Percentiles rank a stretch among this genome's conserved stretches.
Evolutionary conservation across 2,329 filamentous ascomycete genomes (phyloP).

Genomic region (Lachnellula cervina): DNA sequence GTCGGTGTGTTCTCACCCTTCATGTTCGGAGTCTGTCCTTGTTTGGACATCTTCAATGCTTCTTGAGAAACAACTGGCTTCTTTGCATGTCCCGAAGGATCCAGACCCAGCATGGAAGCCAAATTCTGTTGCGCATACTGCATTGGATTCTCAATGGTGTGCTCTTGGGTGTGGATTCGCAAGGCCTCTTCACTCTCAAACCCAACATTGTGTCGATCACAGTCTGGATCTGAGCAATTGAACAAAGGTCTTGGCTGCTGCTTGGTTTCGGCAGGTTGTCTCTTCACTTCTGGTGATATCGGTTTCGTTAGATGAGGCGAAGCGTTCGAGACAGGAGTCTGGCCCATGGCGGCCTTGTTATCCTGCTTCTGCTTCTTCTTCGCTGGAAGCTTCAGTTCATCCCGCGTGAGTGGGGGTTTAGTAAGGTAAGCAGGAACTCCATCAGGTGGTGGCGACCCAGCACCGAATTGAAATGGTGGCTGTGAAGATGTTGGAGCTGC

Average conservation of each 20-base stretch:
- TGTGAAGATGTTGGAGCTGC: slow-evolving; percentile 54
- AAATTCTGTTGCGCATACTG: slow-evolving; percentile 50
- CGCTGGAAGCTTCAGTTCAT: slow-evolving; percentile 49
- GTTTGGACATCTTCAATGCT: slow-evolving; percentile 29
- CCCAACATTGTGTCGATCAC: slow-evolving; percentile 44
- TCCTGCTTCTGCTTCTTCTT: slow-evolving; percentile 51
- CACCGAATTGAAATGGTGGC: slow-evolving; percentile 52
- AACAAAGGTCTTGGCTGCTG: slow-evolving; percentile 22
- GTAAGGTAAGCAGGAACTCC: slow-evolving; percentile 48
- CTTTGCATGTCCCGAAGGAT: slow-evolving; percentile 41
- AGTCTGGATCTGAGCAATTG: slow-evolving; percentile 49
- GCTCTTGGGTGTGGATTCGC: slow-evolving; percentile 52
- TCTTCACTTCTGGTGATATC: slow-evolving; percentile 26
- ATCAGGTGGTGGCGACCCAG: slow-evolving; percentile 46
- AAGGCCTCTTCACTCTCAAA: slow-evolving; percentile 52
- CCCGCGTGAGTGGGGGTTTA: slow-evolving; percentile 45
- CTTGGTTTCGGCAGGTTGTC: slow-evolving; percentile 22
- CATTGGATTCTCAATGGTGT: slow-evolving; percentile 49
- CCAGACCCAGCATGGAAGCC: slow-evolving; percentile 46
- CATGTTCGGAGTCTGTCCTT: slow-evolving; percentile 40
- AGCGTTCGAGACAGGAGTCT: slow-evolving; percentile 24
- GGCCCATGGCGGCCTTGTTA: slow-evolving; percentile 37
- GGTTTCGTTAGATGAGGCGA: slow-evolving; percentile 28
- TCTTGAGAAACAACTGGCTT: slow-evolving; percentile 29
- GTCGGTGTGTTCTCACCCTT: slow-evolving; percentile 33